Evolutionary conservation across 2,329 filamentous ascomycete genomes (phyloP).

Genomic region (Periconia digitata): DNA sequence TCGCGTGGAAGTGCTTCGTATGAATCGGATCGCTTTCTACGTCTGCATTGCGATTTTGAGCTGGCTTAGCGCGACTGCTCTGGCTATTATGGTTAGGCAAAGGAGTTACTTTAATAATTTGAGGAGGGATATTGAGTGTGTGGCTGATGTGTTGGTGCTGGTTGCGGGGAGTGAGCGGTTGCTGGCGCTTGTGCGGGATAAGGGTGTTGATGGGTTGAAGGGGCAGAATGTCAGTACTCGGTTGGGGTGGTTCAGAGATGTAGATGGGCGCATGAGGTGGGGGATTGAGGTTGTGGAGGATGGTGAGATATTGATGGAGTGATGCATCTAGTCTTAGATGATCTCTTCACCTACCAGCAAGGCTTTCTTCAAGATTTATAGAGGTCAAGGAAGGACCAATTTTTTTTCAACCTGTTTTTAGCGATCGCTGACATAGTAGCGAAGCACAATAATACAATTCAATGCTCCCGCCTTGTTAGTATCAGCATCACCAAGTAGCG

Average conservation of each 20-base stretch:
- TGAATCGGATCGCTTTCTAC: conserved; percentile 7
- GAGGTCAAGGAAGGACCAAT: no score
- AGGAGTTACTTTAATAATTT: conserved; percentile 4
- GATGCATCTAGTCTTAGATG: no score
- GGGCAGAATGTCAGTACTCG: conserved; percentile 3
- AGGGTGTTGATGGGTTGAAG: conserved; percentile 6
- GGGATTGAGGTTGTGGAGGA: conserved; percentile 14
- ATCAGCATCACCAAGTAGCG: no score
- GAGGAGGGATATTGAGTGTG: conserved; percentile 6
- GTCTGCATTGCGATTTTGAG: neutral
- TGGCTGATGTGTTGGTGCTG: conserved; percentile 12
- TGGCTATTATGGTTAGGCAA: conserved; percentile 5
- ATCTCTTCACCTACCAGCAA: no score
- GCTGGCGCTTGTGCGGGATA: conserved; percentile 7
- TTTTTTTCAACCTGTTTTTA: no score
- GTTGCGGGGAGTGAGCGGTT: conserved; percentile 13
- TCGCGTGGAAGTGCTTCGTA: conserved; percentile 8
- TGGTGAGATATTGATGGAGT: conserved; percentile 8
- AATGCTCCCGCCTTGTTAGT: no score
- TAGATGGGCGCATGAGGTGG: conserved; percentile 13
- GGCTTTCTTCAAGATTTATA: no score
- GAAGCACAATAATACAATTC: no score
- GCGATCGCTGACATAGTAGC: no score
- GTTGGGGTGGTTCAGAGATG: conserved; percentile 11
- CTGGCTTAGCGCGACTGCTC: conserved; percentile 10